Evolutionary conservation across 1,284 basidiomycete genomes (phyloP).

Genomic region (Sporisorium scitamineum): DNA sequence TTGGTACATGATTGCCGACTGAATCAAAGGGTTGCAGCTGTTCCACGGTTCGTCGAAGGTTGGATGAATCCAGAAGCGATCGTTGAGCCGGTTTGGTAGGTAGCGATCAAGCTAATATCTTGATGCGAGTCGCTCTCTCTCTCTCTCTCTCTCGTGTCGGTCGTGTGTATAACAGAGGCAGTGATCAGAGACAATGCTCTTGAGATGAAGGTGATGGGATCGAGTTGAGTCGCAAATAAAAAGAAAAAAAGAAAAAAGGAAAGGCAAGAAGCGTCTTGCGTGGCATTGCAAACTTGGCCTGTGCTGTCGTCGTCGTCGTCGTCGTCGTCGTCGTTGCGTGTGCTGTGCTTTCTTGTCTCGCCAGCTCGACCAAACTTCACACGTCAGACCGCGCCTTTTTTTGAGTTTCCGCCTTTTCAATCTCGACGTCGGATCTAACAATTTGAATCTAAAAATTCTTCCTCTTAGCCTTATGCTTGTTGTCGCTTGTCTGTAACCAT

Average conservation of each 20-base stretch:
- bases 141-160: neutral
- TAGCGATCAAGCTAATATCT: neutral
- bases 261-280: neutral
- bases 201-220: neutral
- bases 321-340: too few species aligned
- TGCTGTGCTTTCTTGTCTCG: conserved; percentile 18
- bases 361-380: neutral
- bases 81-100: neutral
- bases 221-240: too few species aligned
- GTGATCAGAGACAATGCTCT: neutral
- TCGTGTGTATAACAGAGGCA: neutral
- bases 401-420: neutral
- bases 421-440: neutral
- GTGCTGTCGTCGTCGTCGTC: neutral
- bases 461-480: neutral
- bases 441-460: neutral
- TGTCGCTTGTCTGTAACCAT: neutral
- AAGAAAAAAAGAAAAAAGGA: too few species aligned
- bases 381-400: neutral
- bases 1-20: conserved; percentile 42
- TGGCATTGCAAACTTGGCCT: neutral
- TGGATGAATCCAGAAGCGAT: neutral
- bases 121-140: neutral
- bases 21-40: neutral
- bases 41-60: neutral